Evolutionary conservation across 2,329 filamentous ascomycete genomes (phyloP).

Genomic region (Tolypocladium ovalisporum): DNA sequence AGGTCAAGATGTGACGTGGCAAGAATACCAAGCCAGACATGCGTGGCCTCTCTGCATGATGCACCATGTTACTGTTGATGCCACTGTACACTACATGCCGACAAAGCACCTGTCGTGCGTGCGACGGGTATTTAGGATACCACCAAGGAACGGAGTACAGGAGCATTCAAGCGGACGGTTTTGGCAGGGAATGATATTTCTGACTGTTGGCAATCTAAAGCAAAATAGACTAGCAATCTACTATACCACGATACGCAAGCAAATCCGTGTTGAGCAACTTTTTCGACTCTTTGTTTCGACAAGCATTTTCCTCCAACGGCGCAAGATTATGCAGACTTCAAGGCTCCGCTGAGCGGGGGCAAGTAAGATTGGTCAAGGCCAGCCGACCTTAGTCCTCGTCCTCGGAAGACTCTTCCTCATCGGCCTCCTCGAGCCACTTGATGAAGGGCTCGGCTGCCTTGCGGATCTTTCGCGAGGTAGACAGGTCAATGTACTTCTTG

Average conservation of each 20-base stretch:
- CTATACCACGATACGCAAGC: constrained; percentile 2
- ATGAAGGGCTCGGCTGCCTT: constrained; percentile 91
- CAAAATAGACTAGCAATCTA: constrained; percentile 7
- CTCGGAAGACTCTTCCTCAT: constrained; percentile 57
- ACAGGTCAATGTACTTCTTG: constrained; percentile 93
- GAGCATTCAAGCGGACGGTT: neutral
- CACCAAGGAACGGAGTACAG: neutral
- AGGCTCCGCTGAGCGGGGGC: neutral
- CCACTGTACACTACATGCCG: neutral
- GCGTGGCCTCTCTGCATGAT: neutral
- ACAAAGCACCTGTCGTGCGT: neutral
- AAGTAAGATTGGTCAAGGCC: neutral
- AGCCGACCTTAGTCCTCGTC: constrained; percentile 31
- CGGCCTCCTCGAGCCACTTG: constrained; percentile 83
- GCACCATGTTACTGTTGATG: neutral
- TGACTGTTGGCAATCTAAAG: constrained; percentile 7
- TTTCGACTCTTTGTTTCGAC: neutral
- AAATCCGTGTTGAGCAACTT: neutral
- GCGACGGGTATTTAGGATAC: neutral
- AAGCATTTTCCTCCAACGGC: neutral
- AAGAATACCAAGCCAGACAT: neutral
- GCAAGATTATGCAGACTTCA: neutral
- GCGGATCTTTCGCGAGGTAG: constrained; percentile 88
- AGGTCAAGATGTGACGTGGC: constrained; percentile 1
- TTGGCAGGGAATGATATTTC: constrained; percentile 8